A percentile compares a stretch with the other conserved stretches of the same genome.
These are phyloP conservation scores for Erigeron philadelphicus DNA, from an alignment of 140 eudicot species.

Conservation along the genomic window DNA sequence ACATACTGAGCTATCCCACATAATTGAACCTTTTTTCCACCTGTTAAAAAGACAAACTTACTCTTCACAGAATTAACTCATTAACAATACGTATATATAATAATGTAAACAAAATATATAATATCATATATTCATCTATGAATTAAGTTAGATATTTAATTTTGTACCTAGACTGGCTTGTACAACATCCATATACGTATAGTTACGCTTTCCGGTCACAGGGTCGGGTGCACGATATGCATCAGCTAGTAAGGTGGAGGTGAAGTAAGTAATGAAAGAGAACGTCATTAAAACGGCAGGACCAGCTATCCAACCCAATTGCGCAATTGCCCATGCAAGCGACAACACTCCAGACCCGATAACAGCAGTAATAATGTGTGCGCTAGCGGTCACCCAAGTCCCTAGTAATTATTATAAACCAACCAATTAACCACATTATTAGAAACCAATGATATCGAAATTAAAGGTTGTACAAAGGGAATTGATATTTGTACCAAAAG, in stretches of 20 bases:
- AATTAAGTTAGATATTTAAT: no score
- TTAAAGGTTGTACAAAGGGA: not conserved
- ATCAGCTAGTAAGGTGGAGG: conserved; percentile 69
- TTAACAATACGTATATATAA: not conserved
- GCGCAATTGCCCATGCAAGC: conserved; percentile 80
- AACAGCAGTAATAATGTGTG: conserved; percentile 84
- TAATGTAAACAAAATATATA: no score
- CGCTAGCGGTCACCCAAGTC: conserved; percentile 66
- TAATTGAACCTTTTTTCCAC: conserved; percentile 65
- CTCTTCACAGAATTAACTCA: not conserved
- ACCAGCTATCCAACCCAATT: conserved; percentile 78
- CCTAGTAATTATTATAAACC: conserved; percentile 29
- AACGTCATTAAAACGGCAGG: conserved; percentile 54
- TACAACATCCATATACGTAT: conserved; percentile 78
- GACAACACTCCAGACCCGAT: conserved; percentile 83
- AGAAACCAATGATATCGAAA: not conserved
- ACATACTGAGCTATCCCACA: conserved; percentile 85
- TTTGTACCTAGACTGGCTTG: conserved; percentile 58
- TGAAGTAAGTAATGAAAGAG: conserved; percentile 65
- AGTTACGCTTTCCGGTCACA: conserved; percentile 58
- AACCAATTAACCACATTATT: not conserved
- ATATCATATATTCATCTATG: no score
- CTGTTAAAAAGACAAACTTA: conserved; percentile 23
- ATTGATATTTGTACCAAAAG: no score
- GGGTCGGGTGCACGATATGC: conserved; percentile 66